Evolutionary conservation across 2,329 filamentous ascomycete genomes (phyloP).

Genomic region (Talaromyces sp.): DNA sequence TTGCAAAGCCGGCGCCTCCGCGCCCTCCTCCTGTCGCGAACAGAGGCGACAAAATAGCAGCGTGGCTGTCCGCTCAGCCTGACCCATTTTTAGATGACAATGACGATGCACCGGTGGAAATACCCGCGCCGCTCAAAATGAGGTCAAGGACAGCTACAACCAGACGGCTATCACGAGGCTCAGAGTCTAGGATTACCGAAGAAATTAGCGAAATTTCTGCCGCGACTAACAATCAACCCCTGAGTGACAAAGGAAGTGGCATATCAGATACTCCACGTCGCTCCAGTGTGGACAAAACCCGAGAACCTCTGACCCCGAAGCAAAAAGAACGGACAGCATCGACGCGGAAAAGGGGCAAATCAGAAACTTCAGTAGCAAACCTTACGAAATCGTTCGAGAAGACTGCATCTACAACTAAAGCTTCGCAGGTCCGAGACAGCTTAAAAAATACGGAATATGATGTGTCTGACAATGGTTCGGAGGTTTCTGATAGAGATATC

Average conservation of each 20-base stretch:
- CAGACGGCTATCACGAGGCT: conserved; percentile 24
- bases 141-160: conserved; percentile 39
- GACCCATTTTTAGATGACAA: conserved; percentile 53
- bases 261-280: neutral
- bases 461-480: conserved; percentile 36
- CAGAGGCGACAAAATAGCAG: conserved; percentile 56
- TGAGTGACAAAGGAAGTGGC: neutral
- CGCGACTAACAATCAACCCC: conserved; percentile 15
- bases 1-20: conserved; percentile 41
- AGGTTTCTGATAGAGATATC: conserved; percentile 36
- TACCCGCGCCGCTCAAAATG: conserved; percentile 42
- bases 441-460: conserved; percentile 18
- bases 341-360: conserved; percentile 1
- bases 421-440: neutral
- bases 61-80: conserved; percentile 58
- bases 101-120: conserved; percentile 40
- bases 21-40: conserved; percentile 28
- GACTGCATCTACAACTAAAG: neutral
- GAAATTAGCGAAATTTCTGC: conserved; percentile 23
- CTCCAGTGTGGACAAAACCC: conserved; percentile 5
- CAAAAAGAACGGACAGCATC: conserved; percentile 8
- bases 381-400: neutral
- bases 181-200: conserved; percentile 24
- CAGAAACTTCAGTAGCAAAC: neutral
- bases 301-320: neutral